These are phyloP conservation scores for Talaromyces funiculosus DNA, from an alignment of 2,329 filamentous ascomycete genomes.

Conservation along the genomic window DNA sequence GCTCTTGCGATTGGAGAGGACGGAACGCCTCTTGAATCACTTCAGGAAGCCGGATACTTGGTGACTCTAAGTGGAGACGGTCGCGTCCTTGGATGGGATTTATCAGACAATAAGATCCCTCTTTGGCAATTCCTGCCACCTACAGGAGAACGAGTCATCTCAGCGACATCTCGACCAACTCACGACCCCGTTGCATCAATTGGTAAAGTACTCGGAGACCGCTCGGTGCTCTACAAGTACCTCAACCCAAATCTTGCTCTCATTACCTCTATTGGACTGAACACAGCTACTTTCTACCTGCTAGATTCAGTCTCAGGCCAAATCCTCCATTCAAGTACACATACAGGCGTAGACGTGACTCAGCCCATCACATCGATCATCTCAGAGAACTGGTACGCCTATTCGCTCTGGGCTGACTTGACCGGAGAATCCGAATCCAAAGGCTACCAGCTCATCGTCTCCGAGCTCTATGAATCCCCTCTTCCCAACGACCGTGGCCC, in stretches of 20 bases:
- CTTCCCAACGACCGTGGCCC: conserved; percentile 78
- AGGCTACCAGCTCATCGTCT: conserved; percentile 78
- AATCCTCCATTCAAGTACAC: conserved; percentile 64
- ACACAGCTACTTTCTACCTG: conserved; percentile 66
- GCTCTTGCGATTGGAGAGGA: conserved; percentile 31
- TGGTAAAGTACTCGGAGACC: conserved; percentile 83
- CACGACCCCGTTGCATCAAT: conserved; percentile 92
- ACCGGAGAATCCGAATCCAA: conserved; percentile 52
- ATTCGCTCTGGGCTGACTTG: conserved; percentile 64
- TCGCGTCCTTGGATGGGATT: conserved; percentile 40
- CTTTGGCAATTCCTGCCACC: conserved; percentile 70
- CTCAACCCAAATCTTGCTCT: conserved; percentile 81
- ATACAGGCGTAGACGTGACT: conserved; percentile 66
- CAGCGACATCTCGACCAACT: conserved; percentile 61
- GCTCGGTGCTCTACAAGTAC: conserved; percentile 96
- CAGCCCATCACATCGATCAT: conserved; percentile 72
- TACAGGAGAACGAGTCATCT: conserved; percentile 60
- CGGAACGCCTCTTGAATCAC: conserved; percentile 28
- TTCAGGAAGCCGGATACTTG: conserved; percentile 31
- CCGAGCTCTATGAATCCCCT: conserved; percentile 85
- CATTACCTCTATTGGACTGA: conserved; percentile 62
- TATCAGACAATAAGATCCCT: conserved; percentile 35
- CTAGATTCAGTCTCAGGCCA: conserved; percentile 82
- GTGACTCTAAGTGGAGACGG: conserved; percentile 39
- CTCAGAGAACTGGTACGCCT: conserved; percentile 93